Evolutionary conservation across 305 asterid species (phyloP).

Genomic region (Salvia sclarea): DNA sequence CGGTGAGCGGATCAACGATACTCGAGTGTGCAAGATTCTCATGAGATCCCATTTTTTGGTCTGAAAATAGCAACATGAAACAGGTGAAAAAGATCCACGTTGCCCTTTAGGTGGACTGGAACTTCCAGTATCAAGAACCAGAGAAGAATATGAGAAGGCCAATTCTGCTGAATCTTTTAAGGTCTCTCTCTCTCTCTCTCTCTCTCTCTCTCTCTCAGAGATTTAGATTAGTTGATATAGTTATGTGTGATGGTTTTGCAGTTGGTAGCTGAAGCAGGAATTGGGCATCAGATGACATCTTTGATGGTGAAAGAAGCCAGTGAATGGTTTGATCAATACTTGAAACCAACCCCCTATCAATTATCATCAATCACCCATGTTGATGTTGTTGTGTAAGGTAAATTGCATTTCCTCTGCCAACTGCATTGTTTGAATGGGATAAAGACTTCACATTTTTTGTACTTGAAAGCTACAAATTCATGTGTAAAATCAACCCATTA

Average conservation of each 20-base stretch:
- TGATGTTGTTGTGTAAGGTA: not conserved
- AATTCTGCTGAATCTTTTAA: constrained; percentile 42
- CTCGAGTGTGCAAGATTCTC: no score
- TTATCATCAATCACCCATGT: no score
- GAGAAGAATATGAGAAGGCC: constrained; percentile 39
- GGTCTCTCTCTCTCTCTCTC: constrained; percentile 19
- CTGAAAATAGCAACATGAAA: constrained; percentile 20
- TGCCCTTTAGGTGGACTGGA: constrained; percentile 71
- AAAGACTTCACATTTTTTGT: not conserved
- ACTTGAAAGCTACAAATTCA: not conserved
- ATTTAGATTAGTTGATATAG: no score
- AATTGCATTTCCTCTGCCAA: not conserved
- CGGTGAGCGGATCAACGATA: constrained; percentile 45
- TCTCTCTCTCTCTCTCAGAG: not conserved
- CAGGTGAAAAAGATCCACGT: constrained; percentile 84
- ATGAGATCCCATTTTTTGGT: not conserved
- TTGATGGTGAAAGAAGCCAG: constrained; percentile 89
- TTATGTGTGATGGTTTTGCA: constrained; percentile 20
- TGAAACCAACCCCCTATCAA: constrained; percentile 17
- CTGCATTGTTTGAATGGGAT: not conserved
- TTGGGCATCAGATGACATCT: constrained; percentile 76
- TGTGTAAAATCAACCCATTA: no score
- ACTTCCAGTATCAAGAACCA: constrained; percentile 54
- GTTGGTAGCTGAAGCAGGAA: constrained; percentile 63
- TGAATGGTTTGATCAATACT: constrained; percentile 79